Evolutionary conservation across 768 basidiomycete genomes (phyloP).

Genomic region (Leccinellum luteum): DNA sequence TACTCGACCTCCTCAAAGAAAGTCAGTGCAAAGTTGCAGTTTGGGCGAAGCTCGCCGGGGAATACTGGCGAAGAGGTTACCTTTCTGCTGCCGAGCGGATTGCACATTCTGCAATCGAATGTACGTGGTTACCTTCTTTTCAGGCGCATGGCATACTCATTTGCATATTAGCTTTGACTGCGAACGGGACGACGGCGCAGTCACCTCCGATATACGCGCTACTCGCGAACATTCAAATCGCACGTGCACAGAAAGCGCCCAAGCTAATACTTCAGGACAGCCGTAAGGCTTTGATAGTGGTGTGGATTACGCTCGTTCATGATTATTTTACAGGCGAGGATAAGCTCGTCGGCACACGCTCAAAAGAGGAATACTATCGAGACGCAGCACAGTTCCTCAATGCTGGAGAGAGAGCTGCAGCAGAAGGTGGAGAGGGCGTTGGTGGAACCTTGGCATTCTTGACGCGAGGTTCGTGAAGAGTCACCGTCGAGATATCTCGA

Average conservation of each 20-base stretch:
- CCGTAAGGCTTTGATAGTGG: constrained; percentile 44
- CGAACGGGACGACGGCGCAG: constrained; percentile 46
- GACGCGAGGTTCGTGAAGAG: constrained; percentile 58
- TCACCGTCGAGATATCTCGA: background rate
- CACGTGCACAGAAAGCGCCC: constrained; percentile 78
- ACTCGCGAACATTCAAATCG: constrained; percentile 82
- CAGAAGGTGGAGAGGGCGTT: constrained; percentile 59
- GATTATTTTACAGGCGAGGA: constrained; percentile 53
- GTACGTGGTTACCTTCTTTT: constrained; percentile 40
- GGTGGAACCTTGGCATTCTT: constrained; percentile 58
- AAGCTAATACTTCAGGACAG: constrained; percentile 72
- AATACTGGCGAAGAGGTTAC: constrained; percentile 82
- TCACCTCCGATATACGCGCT: constrained; percentile 76
- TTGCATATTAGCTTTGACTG: constrained; percentile 44
- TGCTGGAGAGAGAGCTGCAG: constrained; percentile 48
- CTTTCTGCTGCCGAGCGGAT: constrained; percentile 77
- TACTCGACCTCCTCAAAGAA: constrained; percentile 68
- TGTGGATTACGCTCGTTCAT: background rate
- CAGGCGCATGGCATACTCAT: background rate
- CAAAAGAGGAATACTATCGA: constrained; percentile 65
- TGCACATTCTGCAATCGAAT: constrained; percentile 60
- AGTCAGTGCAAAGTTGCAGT: constrained; percentile 69
- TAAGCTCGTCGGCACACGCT: constrained; percentile 51
- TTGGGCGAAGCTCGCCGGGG: constrained; percentile 82
- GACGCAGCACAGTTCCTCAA: constrained; percentile 73